phyloP scores from a whole-genome alignment of 2,329 filamentous ascomycete genomes.

The Ophiocordyceps unilateralis region DNA sequence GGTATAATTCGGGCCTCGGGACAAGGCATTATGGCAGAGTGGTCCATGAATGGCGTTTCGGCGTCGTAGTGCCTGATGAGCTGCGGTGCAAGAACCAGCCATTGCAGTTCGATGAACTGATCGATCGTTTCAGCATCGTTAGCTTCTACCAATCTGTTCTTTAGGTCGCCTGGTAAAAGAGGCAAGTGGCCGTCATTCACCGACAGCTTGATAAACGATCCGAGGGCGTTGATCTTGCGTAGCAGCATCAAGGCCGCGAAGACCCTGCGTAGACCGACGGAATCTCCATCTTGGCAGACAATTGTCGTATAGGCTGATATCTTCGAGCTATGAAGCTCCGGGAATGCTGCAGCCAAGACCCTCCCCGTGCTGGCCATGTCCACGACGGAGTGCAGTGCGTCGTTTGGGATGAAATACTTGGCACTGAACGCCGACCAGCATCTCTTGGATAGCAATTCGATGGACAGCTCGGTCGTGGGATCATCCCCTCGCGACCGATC shows the following conservation, averaged over 20 bases:
- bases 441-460: background rate
- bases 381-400: background rate
- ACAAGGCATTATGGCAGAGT: background rate
- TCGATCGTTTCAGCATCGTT: background rate
- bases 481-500: background rate
- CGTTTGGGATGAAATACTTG: background rate
- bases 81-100: background rate
- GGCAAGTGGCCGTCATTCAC: background rate
- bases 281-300: background rate
- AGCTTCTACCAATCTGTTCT: no score
- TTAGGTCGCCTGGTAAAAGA: background rate
- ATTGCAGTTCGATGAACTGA: background rate
- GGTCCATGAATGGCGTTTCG: background rate
- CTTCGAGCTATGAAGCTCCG: background rate
- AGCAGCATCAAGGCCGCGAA: background rate
- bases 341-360: background rate
- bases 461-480: background rate
- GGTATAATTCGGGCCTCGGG: background rate
- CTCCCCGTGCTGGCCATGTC: background rate
- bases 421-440: background rate
- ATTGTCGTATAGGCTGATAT: background rate
- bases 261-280: background rate
- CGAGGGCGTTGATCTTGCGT: background rate
- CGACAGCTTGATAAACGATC: background rate
- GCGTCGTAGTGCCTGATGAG: background rate